These are phyloP conservation scores for Saccharomyces kudriavzevii DNA, from an alignment of 805 yeast genomes.

Conservation along the genomic window DNA sequence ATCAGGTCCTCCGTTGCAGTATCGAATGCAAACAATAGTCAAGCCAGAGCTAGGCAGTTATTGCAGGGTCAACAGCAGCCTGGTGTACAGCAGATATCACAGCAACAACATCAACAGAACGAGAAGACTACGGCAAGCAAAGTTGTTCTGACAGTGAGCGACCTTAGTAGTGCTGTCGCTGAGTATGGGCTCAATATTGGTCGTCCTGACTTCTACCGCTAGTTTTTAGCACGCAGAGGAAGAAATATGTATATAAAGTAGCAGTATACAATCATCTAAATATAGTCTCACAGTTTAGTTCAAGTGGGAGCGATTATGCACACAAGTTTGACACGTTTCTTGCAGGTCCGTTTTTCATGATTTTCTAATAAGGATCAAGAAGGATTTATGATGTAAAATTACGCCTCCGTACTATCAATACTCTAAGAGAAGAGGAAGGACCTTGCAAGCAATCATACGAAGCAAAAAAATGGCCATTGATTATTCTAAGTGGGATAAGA, in stretches of 20 bases:
- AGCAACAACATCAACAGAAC: constrained; percentile 39
- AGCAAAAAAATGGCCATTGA: constrained; percentile 61
- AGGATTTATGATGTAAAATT: background rate
- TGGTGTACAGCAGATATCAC: constrained; percentile 32
- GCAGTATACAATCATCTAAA: background rate
- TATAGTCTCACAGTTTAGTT: background rate
- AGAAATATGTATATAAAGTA: constrained; percentile 1
- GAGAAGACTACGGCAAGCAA: constrained; percentile 45
- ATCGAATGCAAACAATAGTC: constrained; percentile 79
- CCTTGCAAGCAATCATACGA: background rate
- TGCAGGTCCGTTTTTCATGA: background rate
- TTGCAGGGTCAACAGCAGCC: constrained; percentile 54
- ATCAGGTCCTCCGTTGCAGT: constrained; percentile 85
- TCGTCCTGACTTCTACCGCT: constrained; percentile 91
- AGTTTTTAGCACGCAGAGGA: constrained; percentile 2
- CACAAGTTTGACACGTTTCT: background rate
- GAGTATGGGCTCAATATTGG: constrained; percentile 88
- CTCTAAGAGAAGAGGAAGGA: background rate
- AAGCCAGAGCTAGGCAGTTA: constrained; percentile 71
- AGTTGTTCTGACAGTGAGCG: constrained; percentile 86
- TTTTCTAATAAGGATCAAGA: background rate
- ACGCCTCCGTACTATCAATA: background rate
- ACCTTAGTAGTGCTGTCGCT: constrained; percentile 80
- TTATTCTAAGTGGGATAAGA: constrained; percentile 95
- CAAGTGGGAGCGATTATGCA: background rate